Conservation (phyloP, 2,329 filamentous ascomycete genomes). For the Tothia fuscella region DNA sequence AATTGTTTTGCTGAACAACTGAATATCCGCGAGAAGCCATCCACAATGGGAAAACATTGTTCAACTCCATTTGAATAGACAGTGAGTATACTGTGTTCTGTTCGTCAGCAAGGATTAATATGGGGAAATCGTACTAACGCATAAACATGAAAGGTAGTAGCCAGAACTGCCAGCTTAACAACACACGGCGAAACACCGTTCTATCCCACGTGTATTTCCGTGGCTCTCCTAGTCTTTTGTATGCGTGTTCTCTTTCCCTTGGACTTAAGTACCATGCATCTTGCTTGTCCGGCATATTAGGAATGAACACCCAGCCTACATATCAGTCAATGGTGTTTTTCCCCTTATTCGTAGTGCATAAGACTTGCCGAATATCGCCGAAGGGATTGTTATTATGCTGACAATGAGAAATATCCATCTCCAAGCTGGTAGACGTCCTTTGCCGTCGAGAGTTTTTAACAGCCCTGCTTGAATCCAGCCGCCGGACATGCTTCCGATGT, state of each 20-base stretch:
- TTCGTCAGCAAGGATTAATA: not conserved
- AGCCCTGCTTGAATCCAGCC: slow-evolving; percentile 35
- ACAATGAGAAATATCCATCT: slow-evolving; percentile 34
- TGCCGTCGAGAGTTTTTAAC: slow-evolving; percentile 25
- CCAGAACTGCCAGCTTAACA: slow-evolving; percentile 36
- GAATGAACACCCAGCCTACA: slow-evolving; percentile 30
- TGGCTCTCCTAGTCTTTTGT: slow-evolving; percentile 24
- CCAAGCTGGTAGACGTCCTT: slow-evolving; percentile 29
- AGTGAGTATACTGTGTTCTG: slow-evolving; percentile 27
- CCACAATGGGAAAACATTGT: slow-evolving; percentile 36
- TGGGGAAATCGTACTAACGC: slow-evolving; percentile 13
- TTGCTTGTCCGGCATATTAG: slow-evolving; percentile 30
- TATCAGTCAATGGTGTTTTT: not conserved
- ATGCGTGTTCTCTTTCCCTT: slow-evolving; percentile 27
- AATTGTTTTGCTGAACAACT: slow-evolving; percentile 34
- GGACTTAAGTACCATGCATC: slow-evolving; percentile 29
- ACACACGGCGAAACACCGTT: slow-evolving; percentile 23
- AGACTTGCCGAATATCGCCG: slow-evolving; percentile 27
- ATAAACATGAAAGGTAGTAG: slow-evolving; percentile 34
- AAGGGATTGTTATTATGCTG: slow-evolving; percentile 30
- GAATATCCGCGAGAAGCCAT: slow-evolving; percentile 34
- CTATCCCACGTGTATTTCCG: slow-evolving; percentile 15
- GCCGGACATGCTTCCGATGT: slow-evolving; percentile 33
- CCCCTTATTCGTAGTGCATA: not conserved
- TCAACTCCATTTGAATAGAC: slow-evolving; percentile 30